A percentile compares a stretch with the other conserved stretches of the same genome.
phyloP scores from a whole-genome alignment of 495 filamentous ascomycete species.

The Xylaria curta region DNA sequence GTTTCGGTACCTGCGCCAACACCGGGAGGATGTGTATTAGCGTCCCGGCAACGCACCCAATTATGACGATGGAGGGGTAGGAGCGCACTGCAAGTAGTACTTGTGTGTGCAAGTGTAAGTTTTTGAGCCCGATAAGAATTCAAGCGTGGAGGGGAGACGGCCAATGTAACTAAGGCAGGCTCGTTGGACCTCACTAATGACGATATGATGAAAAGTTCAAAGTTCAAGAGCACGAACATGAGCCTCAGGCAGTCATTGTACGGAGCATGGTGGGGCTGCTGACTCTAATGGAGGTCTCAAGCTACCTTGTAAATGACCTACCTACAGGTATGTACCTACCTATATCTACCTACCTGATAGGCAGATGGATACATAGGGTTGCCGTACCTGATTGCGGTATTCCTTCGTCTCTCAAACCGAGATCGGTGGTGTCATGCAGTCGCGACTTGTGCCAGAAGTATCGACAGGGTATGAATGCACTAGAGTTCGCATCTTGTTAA shows the following conservation, averaged over 20 bases:
- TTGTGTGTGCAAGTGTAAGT: neutral
- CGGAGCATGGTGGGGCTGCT: conserved; percentile 19
- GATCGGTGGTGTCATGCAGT: neutral
- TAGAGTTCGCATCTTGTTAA: neutral
- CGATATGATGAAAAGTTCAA: conserved; percentile 28
- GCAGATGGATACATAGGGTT: neutral
- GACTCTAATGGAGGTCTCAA: conserved; percentile 7
- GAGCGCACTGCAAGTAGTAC: neutral
- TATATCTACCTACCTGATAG: neutral
- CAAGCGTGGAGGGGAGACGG: neutral
- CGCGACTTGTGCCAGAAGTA: neutral
- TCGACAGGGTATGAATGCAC: neutral
- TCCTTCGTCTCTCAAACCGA: neutral
- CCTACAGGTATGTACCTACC: neutral
- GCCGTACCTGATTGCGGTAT: neutral
- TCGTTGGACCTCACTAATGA: conserved; percentile 18
- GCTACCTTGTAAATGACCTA: conserved; percentile 5
- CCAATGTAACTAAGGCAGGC: neutral
- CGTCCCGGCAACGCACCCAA: neutral
- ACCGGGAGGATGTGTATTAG: neutral
- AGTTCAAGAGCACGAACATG: neutral
- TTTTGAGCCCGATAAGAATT: neutral
- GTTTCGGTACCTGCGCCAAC: neutral
- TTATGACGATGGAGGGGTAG: conserved; percentile 9
- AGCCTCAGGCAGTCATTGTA: conserved; percentile 20